Base-by-base conservation (phyloP, 2,329 filamentous ascomycete species). In the Cladophialophora yegresii region DNA sequence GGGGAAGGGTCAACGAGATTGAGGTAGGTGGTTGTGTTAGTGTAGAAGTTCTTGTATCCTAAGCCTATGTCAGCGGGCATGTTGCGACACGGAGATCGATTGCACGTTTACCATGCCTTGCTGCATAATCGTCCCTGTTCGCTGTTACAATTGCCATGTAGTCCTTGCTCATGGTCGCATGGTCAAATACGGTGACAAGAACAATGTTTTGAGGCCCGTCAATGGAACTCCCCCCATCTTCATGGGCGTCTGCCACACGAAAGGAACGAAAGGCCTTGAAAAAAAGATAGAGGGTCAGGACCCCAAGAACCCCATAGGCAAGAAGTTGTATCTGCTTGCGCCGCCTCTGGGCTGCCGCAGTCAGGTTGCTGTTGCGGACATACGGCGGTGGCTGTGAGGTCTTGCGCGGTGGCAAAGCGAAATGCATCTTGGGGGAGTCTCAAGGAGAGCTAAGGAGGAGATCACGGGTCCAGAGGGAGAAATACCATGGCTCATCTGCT, bases 21-120 rank as follows among this genome's bases (percentile, higher is more conserved):
- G 5, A 72, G 71, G 40, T 78, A 73, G 60, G 73, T 82, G 73
- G 83, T 84, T n/a, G 85, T 82, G 67, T 86, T 88, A 62, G 91
- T 86, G 75, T 96, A 89, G 82, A 97, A 93, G 47, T 89, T 90
- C 43, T 86, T 84, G 77, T 99, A 98, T 71, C 93, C 92, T 96
- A 69, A 32, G 69, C 26, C 13, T 6, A 47, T 55, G 49, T 58
- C 61, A 66, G 47, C 26, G 6, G 9, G 23, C 13, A 20, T 33
- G 10, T 33, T 33, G 23, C 28, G 22, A 45, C 23, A 13, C 4
- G 23, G 23, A 10, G 22, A 20, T 43, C 9, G 32, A 7, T 70
- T 23, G 28, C 26, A 12, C 8, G 20, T 84, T 73, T 84, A 96
- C 93, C 93, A 79, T 98, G 92, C 74, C 86, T 88, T 69, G 85